Base-by-base conservation (phyloP, 1,139 yeast species). In the Yamadazyma diddensiae region DNA sequence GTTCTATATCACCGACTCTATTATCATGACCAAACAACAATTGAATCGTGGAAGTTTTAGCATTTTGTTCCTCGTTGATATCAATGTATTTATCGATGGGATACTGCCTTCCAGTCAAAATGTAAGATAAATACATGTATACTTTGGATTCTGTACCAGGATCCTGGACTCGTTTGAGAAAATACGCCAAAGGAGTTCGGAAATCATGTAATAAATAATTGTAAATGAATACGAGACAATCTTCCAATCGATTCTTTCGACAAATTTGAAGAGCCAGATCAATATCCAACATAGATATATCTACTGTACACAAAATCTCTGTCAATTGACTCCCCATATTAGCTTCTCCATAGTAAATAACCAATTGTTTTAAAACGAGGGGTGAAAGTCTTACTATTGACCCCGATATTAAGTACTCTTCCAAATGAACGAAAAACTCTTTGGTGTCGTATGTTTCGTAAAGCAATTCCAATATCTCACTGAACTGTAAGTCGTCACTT, bases 51-150 rank as follows among this genome's bases (percentile, higher is more conserved):
- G 62, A 55, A 8, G 58, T 45, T 43, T 78, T 77, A 0, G 82
- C 79, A 1, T 42, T 26, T 1, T 39, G 35, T 31, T 42, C 56
- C 21, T 42, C 50, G 24, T 44, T 55, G 1, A 33, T 38, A 10
- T 54, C 58, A 21, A 82, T 64, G 15, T 55, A 56, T 22, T 63
- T 57, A 11, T 80, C 90, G 0, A 82, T 79, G 0, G 96, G 96
- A 50, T 79, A 88, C 38, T 81, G 81, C 30, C 88, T 61, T 1
- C 95, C 94, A 0, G 88, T 79, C 26, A 86, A 59, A n/a, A 79
- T 62, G 46, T 76, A 81, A 0, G 88, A 68, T 44, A 88, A 53
- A 50, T 82, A 88, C 0, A 79, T 64, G 44, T 64, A 84, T 0
- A 77, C 74, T 40, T 65, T 69, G 6, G 40, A 36, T 8, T 28